Evolutionary conservation across 768 basidiomycete genomes (phyloP).

Genomic region (Podaxis sp.): DNA sequence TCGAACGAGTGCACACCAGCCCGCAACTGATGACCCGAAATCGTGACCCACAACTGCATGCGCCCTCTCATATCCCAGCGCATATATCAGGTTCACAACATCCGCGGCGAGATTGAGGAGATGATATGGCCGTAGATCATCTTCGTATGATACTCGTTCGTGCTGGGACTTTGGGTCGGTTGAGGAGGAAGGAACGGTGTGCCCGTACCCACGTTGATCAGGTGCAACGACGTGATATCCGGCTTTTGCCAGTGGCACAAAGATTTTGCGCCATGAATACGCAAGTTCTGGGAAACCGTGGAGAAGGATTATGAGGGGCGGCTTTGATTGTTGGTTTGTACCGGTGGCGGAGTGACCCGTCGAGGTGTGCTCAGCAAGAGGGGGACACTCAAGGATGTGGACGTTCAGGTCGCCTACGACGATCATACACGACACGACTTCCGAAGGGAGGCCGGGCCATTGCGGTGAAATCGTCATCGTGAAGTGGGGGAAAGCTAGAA

Average conservation of each 20-base stretch:
- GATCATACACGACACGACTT: slow-evolving; percentile 35
- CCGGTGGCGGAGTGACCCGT: not conserved
- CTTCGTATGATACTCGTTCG: slow-evolving; percentile 33
- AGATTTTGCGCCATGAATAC: slow-evolving; percentile 60
- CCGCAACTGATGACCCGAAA: slow-evolving; percentile 51
- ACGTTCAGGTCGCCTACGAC: slow-evolving; percentile 44
- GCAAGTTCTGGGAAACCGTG: slow-evolving; percentile 68
- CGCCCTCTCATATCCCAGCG: slow-evolving; percentile 43
- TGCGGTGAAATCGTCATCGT: not conserved
- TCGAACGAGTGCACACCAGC: slow-evolving; percentile 45
- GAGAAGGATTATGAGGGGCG: slow-evolving; percentile 50
- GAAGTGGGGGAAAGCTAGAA: not conserved
- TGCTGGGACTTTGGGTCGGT: slow-evolving; percentile 10
- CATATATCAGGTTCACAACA: slow-evolving; percentile 44
- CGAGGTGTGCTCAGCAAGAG: slow-evolving; percentile 11
- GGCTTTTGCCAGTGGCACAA: slow-evolving; percentile 41
- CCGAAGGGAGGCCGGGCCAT: slow-evolving; percentile 19
- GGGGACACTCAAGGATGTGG: slow-evolving; percentile 47
- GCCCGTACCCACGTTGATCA: slow-evolving; percentile 56
- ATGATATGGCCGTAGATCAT: slow-evolving; percentile 47
- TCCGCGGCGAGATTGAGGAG: slow-evolving; percentile 49
- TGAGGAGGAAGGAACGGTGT: slow-evolving; percentile 18
- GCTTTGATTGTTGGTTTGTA: slow-evolving; percentile 15
- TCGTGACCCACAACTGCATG: slow-evolving; percentile 59
- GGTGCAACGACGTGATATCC: slow-evolving; percentile 64